Percentiles rank a stretch among this genome's conserved stretches.
phyloP scores from a whole-genome alignment of 2,329 filamentous ascomycete genomes.

The Cercospora sp. region DNA sequence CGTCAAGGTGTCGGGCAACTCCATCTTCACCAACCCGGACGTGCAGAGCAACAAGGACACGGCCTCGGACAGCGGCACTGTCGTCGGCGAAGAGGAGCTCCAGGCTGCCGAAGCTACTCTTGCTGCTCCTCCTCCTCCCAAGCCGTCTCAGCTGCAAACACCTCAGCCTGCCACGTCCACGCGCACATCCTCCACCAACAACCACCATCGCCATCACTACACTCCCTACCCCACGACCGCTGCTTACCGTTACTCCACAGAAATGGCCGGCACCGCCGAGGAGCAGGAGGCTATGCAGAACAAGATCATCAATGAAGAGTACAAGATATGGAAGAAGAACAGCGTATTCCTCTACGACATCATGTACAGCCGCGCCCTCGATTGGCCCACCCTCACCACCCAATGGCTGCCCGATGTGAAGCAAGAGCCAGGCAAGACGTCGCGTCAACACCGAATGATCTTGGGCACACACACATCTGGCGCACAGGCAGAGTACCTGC shows the following conservation, averaged over 20 bases:
- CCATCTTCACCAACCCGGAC: slow-evolving; percentile 21
- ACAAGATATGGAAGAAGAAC: slow-evolving; percentile 99
- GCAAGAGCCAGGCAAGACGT: slow-evolving; percentile 79
- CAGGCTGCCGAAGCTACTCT: not conserved
- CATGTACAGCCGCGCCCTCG: slow-evolving; percentile 88
- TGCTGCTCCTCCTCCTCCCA: not conserved
- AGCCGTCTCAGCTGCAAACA: not conserved
- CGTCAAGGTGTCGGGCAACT: slow-evolving; percentile 17
- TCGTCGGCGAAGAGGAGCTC: slow-evolving; percentile 6
- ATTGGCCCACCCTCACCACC: slow-evolving; percentile 95
- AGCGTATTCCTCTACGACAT: slow-evolving; percentile 97
- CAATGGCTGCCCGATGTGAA: slow-evolving; percentile 98
- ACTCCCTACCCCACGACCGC: slow-evolving; percentile 1
- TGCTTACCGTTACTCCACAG: slow-evolving; percentile 13
- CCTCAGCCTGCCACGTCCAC: not conserved
- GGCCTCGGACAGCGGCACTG: slow-evolving; percentile 16
- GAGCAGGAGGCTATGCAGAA: slow-evolving; percentile 58
- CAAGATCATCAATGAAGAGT: slow-evolving; percentile 96
- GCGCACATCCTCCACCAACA: not conserved
- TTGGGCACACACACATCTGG: slow-evolving; percentile 94
- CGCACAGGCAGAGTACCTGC: slow-evolving; percentile 82
- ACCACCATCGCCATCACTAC: not conserved
- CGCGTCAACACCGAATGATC: slow-evolving; percentile 82
- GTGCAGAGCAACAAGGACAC: slow-evolving; percentile 12
- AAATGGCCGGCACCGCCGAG: slow-evolving; percentile 24